Percentiles rank a stretch among this genome's conserved stretches.
These are phyloP conservation scores for Penicillium palitans DNA, from an alignment of 2,329 filamentous ascomycete species.

Conservation along the genomic window DNA sequence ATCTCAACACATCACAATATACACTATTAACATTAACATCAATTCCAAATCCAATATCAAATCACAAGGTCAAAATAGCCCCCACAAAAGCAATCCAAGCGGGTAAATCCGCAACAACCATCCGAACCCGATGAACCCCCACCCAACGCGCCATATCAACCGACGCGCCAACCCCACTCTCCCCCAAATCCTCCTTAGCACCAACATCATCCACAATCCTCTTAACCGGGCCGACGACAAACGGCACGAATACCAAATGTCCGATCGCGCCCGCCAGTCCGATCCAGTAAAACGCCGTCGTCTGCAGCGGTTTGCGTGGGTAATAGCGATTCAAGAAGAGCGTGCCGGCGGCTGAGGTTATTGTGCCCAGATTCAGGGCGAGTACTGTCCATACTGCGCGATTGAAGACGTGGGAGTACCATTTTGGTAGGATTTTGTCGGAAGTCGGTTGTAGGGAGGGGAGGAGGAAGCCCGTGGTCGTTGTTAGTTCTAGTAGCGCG, in stretches of 20 bases:
- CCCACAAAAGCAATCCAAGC: slow-evolving; percentile 18
- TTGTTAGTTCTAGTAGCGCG: slow-evolving; percentile 14
- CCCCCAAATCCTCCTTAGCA: neutral
- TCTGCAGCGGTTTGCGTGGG: slow-evolving; percentile 4
- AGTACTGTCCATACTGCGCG: slow-evolving; percentile 14
- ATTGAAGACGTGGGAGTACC: slow-evolving; percentile 15
- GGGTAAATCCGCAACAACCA: slow-evolving; percentile 15
- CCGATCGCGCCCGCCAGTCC: slow-evolving; percentile 15
- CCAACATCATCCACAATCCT: slow-evolving; percentile 14
- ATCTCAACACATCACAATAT: neutral
- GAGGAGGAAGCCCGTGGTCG: slow-evolving; percentile 11
- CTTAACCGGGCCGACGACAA: slow-evolving; percentile 15
- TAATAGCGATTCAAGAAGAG: slow-evolving; percentile 4
- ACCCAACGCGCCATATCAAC: slow-evolving; percentile 18
- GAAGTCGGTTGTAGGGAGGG: slow-evolving; percentile 10
- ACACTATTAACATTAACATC: neutral
- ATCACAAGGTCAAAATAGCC: slow-evolving; percentile 10
- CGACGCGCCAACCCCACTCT: slow-evolving; percentile 7
- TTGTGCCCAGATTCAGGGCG: slow-evolving; percentile 16
- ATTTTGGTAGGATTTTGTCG: slow-evolving; percentile 11
- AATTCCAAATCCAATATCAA: neutral
- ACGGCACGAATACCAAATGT: slow-evolving; percentile 21
- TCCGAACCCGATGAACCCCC: slow-evolving; percentile 14
- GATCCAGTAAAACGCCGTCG: slow-evolving; percentile 18
- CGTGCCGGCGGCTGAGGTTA: slow-evolving; percentile 12